Evolutionary conservation across 768 basidiomycete genomes (phyloP).

Genomic region (Pleurotus salmoneostramineus): DNA sequence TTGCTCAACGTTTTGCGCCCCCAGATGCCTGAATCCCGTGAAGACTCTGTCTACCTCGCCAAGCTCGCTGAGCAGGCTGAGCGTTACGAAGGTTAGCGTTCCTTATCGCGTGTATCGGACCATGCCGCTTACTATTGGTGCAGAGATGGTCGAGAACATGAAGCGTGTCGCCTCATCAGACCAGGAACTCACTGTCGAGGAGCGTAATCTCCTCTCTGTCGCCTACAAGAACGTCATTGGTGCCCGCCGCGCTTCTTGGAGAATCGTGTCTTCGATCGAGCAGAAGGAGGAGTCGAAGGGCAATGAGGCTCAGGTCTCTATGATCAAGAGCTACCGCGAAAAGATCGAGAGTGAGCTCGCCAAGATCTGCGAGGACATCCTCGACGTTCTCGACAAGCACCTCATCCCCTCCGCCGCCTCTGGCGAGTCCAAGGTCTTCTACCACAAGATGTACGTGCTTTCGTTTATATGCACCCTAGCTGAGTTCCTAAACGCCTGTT

Average conservation of each 20-base stretch:
- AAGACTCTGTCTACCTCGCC: constrained; percentile 99
- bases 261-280: constrained; percentile 73
- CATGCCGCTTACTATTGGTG: constrained; percentile 12
- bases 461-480: background rate
- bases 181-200: constrained; percentile 97
- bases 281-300: constrained; percentile 55
- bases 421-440: constrained; percentile 86
- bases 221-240: constrained; percentile 92
- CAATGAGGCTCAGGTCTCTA: constrained; percentile 47
- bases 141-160: constrained; percentile 99
- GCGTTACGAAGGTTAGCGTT: constrained; percentile 86
- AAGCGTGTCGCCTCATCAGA: constrained; percentile 97
- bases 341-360: constrained; percentile 76
- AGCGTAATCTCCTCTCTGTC: constrained; percentile 88
- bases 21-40: constrained; percentile 83
- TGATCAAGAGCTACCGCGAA: constrained; percentile 70
- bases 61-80: constrained; percentile 99
- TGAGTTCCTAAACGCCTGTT: background rate
- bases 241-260: constrained; percentile 80
- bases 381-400: constrained; percentile 58
- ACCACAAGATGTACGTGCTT: constrained; percentile 73
- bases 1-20: constrained; percentile 4
- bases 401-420: constrained; percentile 47
- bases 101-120: constrained; percentile 4
- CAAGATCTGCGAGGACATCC: constrained; percentile 76